Conservation (phyloP, 495 filamentous ascomycete genomes). For the Chaetomium cochliodes region DNA sequence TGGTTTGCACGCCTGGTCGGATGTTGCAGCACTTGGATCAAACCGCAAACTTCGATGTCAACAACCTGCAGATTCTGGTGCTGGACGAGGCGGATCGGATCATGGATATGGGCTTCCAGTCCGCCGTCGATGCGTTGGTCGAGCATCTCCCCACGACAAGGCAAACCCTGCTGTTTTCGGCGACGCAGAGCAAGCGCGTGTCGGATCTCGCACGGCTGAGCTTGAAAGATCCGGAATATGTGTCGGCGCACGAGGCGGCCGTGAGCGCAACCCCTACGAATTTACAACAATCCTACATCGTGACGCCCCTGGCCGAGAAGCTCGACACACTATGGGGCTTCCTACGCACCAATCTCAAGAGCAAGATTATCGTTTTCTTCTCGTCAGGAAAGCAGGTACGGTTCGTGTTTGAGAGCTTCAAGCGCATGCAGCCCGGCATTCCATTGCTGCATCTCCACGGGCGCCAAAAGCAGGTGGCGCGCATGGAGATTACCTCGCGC, state of each 20-base stretch:
- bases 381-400: constrained; percentile 95
- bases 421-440: constrained; percentile 91
- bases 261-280: constrained; percentile 75
- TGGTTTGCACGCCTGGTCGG: constrained; percentile 92
- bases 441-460: constrained; percentile 94
- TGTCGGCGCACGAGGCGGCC: constrained; percentile 86
- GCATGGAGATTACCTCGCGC: constrained; percentile 78
- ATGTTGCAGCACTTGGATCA: constrained; percentile 97
- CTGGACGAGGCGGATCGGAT: constrained; percentile 96
- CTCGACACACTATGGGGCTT: constrained; percentile 91
- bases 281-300: constrained; percentile 86
- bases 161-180: constrained; percentile 93
- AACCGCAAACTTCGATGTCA: constrained; percentile 84
- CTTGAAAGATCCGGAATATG: constrained; percentile 87
- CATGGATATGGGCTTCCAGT: constrained; percentile 96
- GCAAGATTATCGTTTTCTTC: constrained; percentile 91
- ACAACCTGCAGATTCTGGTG: constrained; percentile 88
- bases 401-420: constrained; percentile 90
- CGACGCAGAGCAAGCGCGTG: constrained; percentile 92
- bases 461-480: constrained; percentile 83
- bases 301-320: constrained; percentile 81
- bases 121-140: constrained; percentile 86
- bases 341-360: constrained; percentile 79
- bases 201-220: constrained; percentile 87
- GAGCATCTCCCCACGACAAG: constrained; percentile 83